These are phyloP conservation scores for Hippophae rhamnoides DNA, from an alignment of 306 rosid genomes.

Conservation along the genomic window DNA sequence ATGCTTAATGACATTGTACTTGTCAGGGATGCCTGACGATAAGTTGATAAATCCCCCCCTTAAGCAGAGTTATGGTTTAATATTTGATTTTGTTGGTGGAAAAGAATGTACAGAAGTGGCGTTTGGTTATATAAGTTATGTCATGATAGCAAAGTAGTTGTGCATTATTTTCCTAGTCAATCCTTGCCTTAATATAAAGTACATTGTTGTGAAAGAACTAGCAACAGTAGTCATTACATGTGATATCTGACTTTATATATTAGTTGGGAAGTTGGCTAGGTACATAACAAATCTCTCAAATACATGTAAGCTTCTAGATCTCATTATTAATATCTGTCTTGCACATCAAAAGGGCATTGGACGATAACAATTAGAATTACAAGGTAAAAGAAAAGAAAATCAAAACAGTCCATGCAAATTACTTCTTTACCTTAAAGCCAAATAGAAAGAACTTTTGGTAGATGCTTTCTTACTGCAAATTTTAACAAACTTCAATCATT, in stretches of 20 bases:
- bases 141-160: too few species aligned
- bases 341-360: constrained; percentile 3
- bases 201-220: too few species aligned
- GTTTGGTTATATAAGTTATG: too few species aligned
- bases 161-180: too few species aligned
- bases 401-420: background rate
- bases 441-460: constrained; percentile 11
- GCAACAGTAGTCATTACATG: background rate
- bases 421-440: constrained; percentile 1
- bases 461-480: constrained; percentile 12
- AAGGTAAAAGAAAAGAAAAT: constrained; percentile 9
- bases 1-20: background rate
- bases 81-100: constrained; percentile 2
- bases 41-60: too few species aligned
- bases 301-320: constrained; percentile 13
- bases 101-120: background rate
- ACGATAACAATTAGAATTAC: constrained; percentile 10
- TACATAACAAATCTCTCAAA: constrained; percentile 9
- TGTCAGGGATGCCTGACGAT: background rate
- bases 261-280: constrained; percentile 1
- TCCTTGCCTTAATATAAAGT: too few species aligned
- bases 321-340: background rate
- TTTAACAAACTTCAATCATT: constrained; percentile 7
- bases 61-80: background rate
- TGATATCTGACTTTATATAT: constrained; percentile 1